Evolutionary conservation across 2,329 filamentous ascomycete genomes (phyloP).

Genomic region (Massarina eburnea): DNA sequence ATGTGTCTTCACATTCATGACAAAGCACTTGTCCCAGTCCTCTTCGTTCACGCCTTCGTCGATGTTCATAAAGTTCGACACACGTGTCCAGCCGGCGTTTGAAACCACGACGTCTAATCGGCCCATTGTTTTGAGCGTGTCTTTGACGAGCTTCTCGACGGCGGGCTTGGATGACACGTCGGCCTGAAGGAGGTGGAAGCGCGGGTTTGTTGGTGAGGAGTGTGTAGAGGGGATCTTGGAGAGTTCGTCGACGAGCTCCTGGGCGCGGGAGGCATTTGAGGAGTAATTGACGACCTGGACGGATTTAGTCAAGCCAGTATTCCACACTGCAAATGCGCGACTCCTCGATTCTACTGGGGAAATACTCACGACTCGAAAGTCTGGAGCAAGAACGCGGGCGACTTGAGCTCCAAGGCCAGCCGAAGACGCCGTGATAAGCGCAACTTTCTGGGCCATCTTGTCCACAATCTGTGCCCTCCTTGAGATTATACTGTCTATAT

Average conservation of each 20-base stretch:
- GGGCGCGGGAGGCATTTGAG: constrained; percentile 46
- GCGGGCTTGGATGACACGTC: constrained; percentile 49
- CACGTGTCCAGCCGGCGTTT: constrained; percentile 64
- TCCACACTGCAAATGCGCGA: not conserved
- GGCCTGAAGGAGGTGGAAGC: constrained; percentile 48
- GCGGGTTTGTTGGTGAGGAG: constrained; percentile 31
- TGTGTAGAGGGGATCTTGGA: constrained; percentile 38
- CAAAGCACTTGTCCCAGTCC: constrained; percentile 68
- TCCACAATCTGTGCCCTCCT: too few relatives aligned
- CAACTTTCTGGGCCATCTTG: constrained; percentile 44
- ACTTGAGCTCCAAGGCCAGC: constrained; percentile 53
- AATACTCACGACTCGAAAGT: constrained; percentile 47
- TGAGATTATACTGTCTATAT: too few relatives aligned
- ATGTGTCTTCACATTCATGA: constrained; percentile 60
- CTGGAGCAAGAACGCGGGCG: constrained; percentile 49
- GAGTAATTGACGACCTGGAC: constrained; percentile 51
- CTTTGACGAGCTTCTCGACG: constrained; percentile 47
- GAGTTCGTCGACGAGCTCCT: constrained; percentile 46
- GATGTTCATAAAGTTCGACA: constrained; percentile 60
- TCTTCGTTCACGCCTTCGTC: constrained; percentile 60
- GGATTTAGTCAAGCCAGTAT: not conserved
- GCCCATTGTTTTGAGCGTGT: constrained; percentile 50
- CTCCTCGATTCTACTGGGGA: not conserved
- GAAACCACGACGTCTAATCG: constrained; percentile 51
- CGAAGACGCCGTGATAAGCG: constrained; percentile 52